A percentile compares a stretch with the other conserved stretches of the same genome.
Evolutionary conservation across 768 basidiomycete species (phyloP).

Genomic region (Cytidiella melzeri): DNA sequence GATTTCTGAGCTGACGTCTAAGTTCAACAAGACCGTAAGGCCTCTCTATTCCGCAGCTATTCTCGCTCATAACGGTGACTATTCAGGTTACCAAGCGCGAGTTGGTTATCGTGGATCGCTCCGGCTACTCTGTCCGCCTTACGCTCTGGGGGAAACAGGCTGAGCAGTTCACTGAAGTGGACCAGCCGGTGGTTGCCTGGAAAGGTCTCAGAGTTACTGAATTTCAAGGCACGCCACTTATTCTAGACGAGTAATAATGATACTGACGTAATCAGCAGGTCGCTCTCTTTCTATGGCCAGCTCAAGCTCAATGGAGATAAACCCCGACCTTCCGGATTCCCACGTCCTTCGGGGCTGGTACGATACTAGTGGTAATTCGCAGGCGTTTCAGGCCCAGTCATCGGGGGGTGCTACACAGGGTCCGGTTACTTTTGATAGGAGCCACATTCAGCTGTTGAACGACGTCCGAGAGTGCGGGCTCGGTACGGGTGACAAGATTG

Average conservation of each 20-base stretch:
- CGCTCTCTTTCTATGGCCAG: conserved; percentile 81
- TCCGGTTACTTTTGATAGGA: conserved; percentile 47
- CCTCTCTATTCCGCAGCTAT: background rate
- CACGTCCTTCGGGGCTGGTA: conserved; percentile 90
- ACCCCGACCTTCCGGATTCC: conserved; percentile 90
- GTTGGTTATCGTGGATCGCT: conserved; percentile 79
- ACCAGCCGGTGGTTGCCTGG: conserved; percentile 78
- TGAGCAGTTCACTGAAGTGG: conserved; percentile 60
- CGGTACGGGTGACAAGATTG: conserved; percentile 69
- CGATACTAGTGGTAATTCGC: conserved; percentile 57
- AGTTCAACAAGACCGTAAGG: conserved; percentile 56
- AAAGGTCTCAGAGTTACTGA: conserved; percentile 93
- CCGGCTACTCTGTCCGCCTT: conserved; percentile 69
- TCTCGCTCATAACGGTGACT: background rate
- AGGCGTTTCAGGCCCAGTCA: conserved; percentile 64
- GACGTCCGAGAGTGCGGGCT: conserved; percentile 76
- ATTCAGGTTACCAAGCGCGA: conserved; percentile 82
- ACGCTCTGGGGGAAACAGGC: conserved; percentile 98
- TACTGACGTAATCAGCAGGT: conserved; percentile 37
- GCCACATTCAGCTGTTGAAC: conserved; percentile 64
- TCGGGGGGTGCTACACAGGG: conserved; percentile 22
- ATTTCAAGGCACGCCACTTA: conserved; percentile 57
- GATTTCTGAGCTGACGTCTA: conserved; percentile 66
- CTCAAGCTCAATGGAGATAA: conserved; percentile 73
- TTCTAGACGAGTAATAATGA: background rate